Evolutionary conservation across 2,329 filamentous ascomycete species (phyloP), one percentile per base, ranked within the genome.

Genomic region (Colletotrichum sidae): DNA sequence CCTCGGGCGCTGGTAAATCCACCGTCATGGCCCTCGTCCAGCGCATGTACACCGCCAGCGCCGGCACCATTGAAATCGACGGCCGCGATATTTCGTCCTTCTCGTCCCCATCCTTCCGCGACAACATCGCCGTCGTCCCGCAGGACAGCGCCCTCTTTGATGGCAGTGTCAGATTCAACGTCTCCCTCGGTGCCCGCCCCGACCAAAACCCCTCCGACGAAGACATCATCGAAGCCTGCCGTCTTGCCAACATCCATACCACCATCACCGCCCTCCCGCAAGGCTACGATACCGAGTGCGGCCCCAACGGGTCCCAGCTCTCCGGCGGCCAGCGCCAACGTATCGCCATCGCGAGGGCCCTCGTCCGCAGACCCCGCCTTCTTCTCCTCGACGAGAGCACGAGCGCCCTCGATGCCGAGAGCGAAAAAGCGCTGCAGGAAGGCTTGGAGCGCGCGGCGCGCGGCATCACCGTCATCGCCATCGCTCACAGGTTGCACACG

Each of bases 311-410:
- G 8, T 87, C 86, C 0, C 81, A 87, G 17, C 74, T 93, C 4
- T 92, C 88, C 0, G 90, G 90, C 7, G 91, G 91, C 0, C 91
- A 93, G 73, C 86, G 86, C 7, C 91, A 93, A 72, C 82, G 90
- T 2, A 72, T 93, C 15, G 85, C 87, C 1, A 92, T 93, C 69
- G 90, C 91, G 0, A 82, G 91, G 8, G 90, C 90, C 2, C 80
- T 92, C 0, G 79, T 91, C 2, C 83, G 90, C 0, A 80, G 84
- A 17, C 91, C 91, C 0, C 82, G 86, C 54, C 79, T 93, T 2
- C 75, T 93, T 11, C 82, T 93, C 35, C 79, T 93, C 0, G 91
- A 93, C 70, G 90, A 93, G 77, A 86, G 88, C 7, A 93, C 91
- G 0, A 88, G 85, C 37, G 89, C 88, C 6, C 79, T 94, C 2